Evolutionary conservation across 176 grass and related monocot genomes (phyloP).

Genomic region (Aegilops longissima): DNA sequence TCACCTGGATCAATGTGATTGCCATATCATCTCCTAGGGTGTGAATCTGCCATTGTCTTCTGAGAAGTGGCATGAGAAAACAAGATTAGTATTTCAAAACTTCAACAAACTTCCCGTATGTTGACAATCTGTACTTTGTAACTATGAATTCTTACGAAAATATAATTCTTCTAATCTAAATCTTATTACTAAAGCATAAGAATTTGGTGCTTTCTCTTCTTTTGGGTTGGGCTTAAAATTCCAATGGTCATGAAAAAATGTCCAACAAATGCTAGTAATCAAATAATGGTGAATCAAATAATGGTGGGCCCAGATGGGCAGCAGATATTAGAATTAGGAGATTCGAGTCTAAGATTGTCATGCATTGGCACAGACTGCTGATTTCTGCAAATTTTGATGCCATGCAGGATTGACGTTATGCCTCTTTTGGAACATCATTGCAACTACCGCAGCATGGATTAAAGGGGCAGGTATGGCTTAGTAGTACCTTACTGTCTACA

Average conservation of each 20-base stretch:
- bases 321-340: conserved; percentile 1
- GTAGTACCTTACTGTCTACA: background rate
- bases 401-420: conserved; percentile 76
- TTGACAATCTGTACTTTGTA: conserved; percentile 1
- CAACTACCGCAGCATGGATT: conserved; percentile 91
- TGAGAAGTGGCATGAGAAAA: background rate
- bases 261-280: conserved; percentile 3
- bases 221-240: background rate
- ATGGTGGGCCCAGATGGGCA: background rate
- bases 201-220: background rate
- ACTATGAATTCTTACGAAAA: conserved; percentile 6
- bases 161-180: conserved; percentile 16
- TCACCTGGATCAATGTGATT: background rate
- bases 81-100: background rate
- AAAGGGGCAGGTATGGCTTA: conserved; percentile 71
- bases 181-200: background rate
- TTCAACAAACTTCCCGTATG: background rate
- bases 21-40: background rate
- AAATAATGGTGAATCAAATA: conserved; percentile 20
- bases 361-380: conserved; percentile 25
- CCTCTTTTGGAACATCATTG: conserved; percentile 89
- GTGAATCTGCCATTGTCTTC: background rate
- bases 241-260: background rate
- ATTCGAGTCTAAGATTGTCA: background rate
- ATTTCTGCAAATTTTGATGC: conserved; percentile 29